phyloP scores from a whole-genome alignment of 441 rosid species.

The Codiaeum variegatum region DNA sequence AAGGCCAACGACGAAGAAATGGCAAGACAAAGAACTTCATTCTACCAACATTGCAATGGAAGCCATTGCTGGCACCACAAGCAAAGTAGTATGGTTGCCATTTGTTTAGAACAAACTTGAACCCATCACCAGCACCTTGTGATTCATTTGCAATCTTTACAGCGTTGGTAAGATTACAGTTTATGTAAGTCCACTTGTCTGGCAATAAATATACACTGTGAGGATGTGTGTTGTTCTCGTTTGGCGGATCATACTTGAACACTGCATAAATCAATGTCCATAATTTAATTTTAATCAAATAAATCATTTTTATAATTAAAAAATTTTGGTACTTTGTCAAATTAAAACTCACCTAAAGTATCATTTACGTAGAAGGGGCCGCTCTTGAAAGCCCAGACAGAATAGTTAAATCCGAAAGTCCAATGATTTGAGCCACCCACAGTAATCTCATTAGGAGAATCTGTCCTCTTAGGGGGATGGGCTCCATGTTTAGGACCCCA shows the following conservation, averaged over 20 bases:
- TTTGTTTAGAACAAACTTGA: slow-evolving; percentile 36
- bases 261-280: slow-evolving; percentile 28
- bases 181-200: slow-evolving; percentile 37
- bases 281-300: too few species aligned
- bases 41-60: slow-evolving; percentile 49
- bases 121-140: slow-evolving; percentile 49
- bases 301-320: too few species aligned
- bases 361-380: slow-evolving; percentile 58
- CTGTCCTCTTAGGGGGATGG: slow-evolving; percentile 3
- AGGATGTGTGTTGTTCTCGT: slow-evolving; percentile 27
- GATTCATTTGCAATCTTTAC: slow-evolving; percentile 40
- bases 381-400: slow-evolving; percentile 48
- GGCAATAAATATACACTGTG: slow-evolving; percentile 61
- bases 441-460: slow-evolving; percentile 35
- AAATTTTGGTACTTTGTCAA: too few species aligned
- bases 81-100: slow-evolving; percentile 56
- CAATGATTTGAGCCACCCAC: slow-evolving; percentile 57
- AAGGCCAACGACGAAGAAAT: slow-evolving; percentile 33
- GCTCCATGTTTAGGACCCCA: background rate
- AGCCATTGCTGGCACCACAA: slow-evolving; percentile 47
- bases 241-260: slow-evolving; percentile 57
- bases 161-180: slow-evolving; percentile 42
- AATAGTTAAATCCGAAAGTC: slow-evolving; percentile 41
- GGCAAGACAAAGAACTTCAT: slow-evolving; percentile 66
- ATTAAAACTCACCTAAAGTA: slow-evolving; percentile 48